Base-by-base conservation (phyloP, 202 grass and related monocot genomes). In the Alloteropsis angusta region DNA sequence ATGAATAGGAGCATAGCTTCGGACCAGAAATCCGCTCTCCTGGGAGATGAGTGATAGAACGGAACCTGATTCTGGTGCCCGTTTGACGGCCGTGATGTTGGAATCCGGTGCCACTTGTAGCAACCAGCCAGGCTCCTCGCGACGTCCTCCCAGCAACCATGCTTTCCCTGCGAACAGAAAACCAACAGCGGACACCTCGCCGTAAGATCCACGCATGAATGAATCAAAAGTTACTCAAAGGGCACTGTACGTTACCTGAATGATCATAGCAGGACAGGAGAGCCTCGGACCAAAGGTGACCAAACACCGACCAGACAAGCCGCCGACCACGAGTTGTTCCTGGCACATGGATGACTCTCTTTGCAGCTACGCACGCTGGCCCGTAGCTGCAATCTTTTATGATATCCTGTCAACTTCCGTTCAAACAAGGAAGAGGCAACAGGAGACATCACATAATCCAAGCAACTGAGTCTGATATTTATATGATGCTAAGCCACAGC, bases 221-320 rank as follows among this genome's bases (percentile, higher is more conserved):
- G 7, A 65, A 66, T 15, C 2, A 57, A 53, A 35, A 23, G 9
- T 10, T 16, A 59, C 14, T 25, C 1, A 39, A 58, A 75, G 18
- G 28, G 28, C 8, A 23, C 9, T 30, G 11, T 7, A n/a, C n/a
- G 42, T 32, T 49, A 52, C 76, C 74, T 47, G n/a, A n/a, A n/a
- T n/a, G 10, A 80, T 52, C 61, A 47, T 43, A n/a, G n/a, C n/a
- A n/a, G n/a, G 7, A 10, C 7, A 5, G 47, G 5, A 45, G 16
- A 54, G 58, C 15, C 17, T 37, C 7, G 23, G 23, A 39, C 68
- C 30, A n/a, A 83, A 60, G 23, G 38, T 74, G 18, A 34, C 18
- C 49, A 83, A 32, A 78, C 67, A 60, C 60, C 66, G 11, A 68
- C 63, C 65, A 19, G 69, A 38, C 86, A 79, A 9, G 69, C 13